phyloP scores from a whole-genome alignment of 768 basidiomycete genomes.

The Tricholomella constricta region DNA sequence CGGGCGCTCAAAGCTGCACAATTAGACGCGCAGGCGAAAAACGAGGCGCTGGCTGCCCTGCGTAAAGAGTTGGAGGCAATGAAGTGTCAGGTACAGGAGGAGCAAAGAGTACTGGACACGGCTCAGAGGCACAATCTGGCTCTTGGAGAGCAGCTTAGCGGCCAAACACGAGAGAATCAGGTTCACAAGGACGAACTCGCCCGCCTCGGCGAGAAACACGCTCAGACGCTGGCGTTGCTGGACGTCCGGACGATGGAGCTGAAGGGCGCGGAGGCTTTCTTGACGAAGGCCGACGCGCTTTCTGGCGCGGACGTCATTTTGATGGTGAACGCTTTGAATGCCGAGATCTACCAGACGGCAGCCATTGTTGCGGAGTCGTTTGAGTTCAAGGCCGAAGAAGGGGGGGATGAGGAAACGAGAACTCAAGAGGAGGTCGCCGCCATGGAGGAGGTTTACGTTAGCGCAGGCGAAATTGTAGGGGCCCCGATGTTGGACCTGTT shows the following conservation, averaged over 20 bases:
- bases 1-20: constrained; percentile 15
- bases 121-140: constrained; percentile 3
- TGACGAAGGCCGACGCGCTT: constrained; percentile 42
- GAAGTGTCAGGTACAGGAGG: constrained; percentile 16
- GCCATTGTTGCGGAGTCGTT: constrained; percentile 48
- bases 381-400: constrained; percentile 19
- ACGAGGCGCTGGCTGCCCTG: constrained; percentile 17
- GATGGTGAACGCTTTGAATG: constrained; percentile 47
- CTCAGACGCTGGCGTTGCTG: constrained; percentile 17
- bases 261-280: constrained; percentile 45
- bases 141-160: constrained; percentile 10
- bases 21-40: constrained; percentile 14
- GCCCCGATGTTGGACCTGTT: constrained; percentile 41
- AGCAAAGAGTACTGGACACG: constrained; percentile 12
- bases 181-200: constrained; percentile 5
- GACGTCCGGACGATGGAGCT: constrained; percentile 33
- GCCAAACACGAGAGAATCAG: constrained; percentile 9
- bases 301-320: constrained; percentile 46
- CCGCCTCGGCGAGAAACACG: constrained; percentile 10
- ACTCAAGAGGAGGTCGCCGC: constrained; percentile 16
- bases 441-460: constrained; percentile 27
- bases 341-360: constrained; percentile 49
- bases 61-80: constrained; percentile 17
- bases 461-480: constrained; percentile 30
- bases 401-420: neutral